phyloP scores from a whole-genome alignment of 2,329 filamentous ascomycete species.

The Ophiostoma sp. region DNA sequence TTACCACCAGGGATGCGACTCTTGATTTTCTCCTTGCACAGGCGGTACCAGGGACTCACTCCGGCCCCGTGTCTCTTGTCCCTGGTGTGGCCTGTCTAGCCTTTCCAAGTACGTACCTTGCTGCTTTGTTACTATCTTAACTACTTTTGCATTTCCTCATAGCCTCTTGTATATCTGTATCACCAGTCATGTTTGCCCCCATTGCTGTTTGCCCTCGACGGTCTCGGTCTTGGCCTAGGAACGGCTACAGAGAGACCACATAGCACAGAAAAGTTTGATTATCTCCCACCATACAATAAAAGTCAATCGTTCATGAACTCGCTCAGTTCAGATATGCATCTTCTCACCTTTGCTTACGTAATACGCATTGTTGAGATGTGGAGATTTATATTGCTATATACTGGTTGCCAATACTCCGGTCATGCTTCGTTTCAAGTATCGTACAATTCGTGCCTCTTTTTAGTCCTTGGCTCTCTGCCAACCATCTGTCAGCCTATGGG shows the following conservation, averaged over 20 bases:
- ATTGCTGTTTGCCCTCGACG: neutral
- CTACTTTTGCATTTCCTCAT: neutral
- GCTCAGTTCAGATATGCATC: neutral
- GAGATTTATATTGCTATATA: constrained; percentile 10
- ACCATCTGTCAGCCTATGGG: constrained; percentile 17
- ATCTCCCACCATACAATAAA: neutral
- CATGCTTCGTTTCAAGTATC: constrained; percentile 12
- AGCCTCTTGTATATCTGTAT: neutral
- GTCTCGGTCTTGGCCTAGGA: neutral
- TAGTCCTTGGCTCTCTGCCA: neutral
- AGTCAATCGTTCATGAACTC: neutral
- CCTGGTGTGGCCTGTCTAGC: neutral
- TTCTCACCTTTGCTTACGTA: neutral
- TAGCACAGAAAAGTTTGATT: neutral
- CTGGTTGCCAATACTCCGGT: neutral
- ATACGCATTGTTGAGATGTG: neutral
- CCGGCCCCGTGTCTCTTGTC: neutral
- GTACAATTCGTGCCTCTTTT: constrained; percentile 1
- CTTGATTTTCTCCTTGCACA: neutral
- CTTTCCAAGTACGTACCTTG: constrained; percentile 16
- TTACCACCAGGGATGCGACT: constrained; percentile 1
- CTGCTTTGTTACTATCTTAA: neutral
- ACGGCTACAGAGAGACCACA: neutral
- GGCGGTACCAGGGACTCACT: neutral
- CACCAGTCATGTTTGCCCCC: neutral